These are phyloP conservation scores for Pachyrhizus erosus DNA, from an alignment of 306 rosid genomes.

Conservation along the genomic window DNA sequence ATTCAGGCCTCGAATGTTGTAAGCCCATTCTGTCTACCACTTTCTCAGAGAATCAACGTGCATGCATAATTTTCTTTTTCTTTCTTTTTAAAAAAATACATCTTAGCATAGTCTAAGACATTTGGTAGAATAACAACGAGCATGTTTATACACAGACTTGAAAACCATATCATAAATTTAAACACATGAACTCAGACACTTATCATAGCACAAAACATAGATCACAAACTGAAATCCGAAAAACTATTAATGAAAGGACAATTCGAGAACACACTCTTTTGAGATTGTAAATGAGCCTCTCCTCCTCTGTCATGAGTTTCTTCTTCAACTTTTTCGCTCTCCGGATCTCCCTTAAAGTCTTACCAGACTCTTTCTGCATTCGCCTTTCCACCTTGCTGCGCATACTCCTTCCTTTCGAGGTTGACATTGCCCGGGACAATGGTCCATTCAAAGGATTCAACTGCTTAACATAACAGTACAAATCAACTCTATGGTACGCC, in stretches of 20 bases:
- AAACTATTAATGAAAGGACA: constrained; percentile 16
- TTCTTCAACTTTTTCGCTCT: constrained; percentile 84
- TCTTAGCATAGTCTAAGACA: background rate
- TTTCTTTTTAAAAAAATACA: background rate
- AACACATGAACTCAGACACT: background rate
- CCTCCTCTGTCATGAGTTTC: constrained; percentile 96
- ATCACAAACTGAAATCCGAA: constrained; percentile 19
- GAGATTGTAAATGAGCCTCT: constrained; percentile 86
- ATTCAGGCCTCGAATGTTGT: background rate
- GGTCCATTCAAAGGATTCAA: constrained; percentile 57
- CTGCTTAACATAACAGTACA: constrained; percentile 42
- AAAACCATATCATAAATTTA: constrained; percentile 21
- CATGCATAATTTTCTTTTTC: background rate
- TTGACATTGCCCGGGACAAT: constrained; percentile 73
- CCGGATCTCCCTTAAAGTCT: constrained; percentile 84
- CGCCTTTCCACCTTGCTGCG: constrained; percentile 92
- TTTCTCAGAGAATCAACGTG: background rate
- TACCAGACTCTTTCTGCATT: constrained; percentile 92
- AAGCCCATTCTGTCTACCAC: background rate
- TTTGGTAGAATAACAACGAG: background rate
- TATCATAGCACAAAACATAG: constrained; percentile 23
- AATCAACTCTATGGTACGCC: constrained; percentile 43
- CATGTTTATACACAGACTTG: background rate
- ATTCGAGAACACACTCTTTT: constrained; percentile 71
- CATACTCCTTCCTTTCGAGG: constrained; percentile 85